Percentiles rank a stretch among this genome's conserved stretches.
Evolutionary conservation across 2,329 filamentous ascomycete species (phyloP).

Genomic region (Cordyceps tenuipes): DNA sequence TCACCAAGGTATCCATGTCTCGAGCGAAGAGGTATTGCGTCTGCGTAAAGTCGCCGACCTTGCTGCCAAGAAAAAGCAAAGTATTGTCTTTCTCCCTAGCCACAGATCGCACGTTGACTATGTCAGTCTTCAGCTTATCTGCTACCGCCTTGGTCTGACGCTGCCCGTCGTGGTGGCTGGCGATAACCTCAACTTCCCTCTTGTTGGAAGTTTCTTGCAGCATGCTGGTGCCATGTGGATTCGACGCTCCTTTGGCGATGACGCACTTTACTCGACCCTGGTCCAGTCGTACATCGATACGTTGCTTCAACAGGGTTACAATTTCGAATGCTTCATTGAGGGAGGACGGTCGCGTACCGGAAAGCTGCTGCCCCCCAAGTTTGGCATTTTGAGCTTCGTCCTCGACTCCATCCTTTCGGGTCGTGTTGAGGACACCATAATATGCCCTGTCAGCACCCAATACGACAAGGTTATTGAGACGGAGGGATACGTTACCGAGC

Average conservation of each 20-base stretch:
- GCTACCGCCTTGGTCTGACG: conserved; percentile 82
- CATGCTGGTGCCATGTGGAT: conserved; percentile 98
- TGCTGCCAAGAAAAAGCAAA: conserved; percentile 81
- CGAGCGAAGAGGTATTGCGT: conserved; percentile 82
- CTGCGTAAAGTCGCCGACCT: conserved; percentile 73
- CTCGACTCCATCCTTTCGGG: conserved; percentile 85
- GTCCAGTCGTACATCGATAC: conserved; percentile 96
- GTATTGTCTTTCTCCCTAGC: conserved; percentile 90
- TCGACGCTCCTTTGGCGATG: conserved; percentile 82
- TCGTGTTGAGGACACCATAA: conserved; percentile 79
- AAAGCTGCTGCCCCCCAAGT: conserved; percentile 88
- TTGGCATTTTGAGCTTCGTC: conserved; percentile 87
- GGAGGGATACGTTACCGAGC: conserved; percentile 89
- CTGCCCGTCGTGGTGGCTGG: conserved; percentile 89
- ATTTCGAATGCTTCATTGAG: conserved; percentile 97
- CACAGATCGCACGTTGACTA: conserved; percentile 96
- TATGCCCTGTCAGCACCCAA: conserved; percentile 93
- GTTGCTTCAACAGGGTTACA: conserved; percentile 79
- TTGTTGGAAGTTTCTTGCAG: conserved; percentile 84
- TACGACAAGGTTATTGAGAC: conserved; percentile 99
- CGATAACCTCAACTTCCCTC: conserved; percentile 91
- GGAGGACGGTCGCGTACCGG: conserved; percentile 87
- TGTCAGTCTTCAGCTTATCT: conserved; percentile 88
- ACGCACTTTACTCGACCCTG: conserved; percentile 81
- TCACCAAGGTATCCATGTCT: conserved; percentile 94